These are phyloP conservation scores for Escallonia herrerae DNA, from an alignment of 129 eudicot species.

Conservation along the genomic window DNA sequence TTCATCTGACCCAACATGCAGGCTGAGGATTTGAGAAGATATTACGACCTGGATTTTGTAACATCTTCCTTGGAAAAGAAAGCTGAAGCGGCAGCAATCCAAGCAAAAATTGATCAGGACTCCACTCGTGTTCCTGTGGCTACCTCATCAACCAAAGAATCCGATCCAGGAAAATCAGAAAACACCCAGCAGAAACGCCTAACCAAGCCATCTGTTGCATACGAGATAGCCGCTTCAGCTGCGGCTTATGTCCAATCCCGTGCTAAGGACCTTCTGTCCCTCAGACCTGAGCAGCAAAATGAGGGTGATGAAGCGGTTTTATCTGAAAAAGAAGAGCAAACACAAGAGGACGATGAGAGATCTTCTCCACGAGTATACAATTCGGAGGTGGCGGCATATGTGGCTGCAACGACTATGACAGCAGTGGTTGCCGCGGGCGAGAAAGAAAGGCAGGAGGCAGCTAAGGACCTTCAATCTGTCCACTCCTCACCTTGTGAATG, in stretches of 20 bases:
- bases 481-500: slow-evolving; percentile 84
- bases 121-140: slow-evolving; percentile 14
- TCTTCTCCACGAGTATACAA: slow-evolving; percentile 31
- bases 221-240: slow-evolving; percentile 77
- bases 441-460: slow-evolving; percentile 67
- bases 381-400: slow-evolving; percentile 71
- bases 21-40: slow-evolving; percentile 62
- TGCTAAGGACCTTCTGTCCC: slow-evolving; percentile 30
- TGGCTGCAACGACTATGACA: slow-evolving; percentile 86
- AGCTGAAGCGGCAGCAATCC: slow-evolving; percentile 43
- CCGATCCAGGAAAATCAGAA: neutral
- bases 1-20: slow-evolving; percentile 15
- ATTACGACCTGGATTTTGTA: slow-evolving; percentile 53
- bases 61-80: slow-evolving; percentile 75
- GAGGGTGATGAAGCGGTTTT: slow-evolving; percentile 8
- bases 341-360: slow-evolving; percentile 21
- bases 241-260: slow-evolving; percentile 66
- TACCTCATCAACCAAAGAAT: slow-evolving; percentile 16
- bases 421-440: slow-evolving; percentile 84
- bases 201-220: slow-evolving; percentile 38
- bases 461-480: slow-evolving; percentile 63
- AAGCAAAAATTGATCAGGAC: slow-evolving; percentile 25
- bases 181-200: slow-evolving; percentile 10
- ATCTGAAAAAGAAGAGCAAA: neutral
- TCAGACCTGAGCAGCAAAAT: slow-evolving; percentile 19